Evolutionary conservation across 2,329 filamentous ascomycete genomes (phyloP).

Genomic region (Hyphodiscus sp.): DNA sequence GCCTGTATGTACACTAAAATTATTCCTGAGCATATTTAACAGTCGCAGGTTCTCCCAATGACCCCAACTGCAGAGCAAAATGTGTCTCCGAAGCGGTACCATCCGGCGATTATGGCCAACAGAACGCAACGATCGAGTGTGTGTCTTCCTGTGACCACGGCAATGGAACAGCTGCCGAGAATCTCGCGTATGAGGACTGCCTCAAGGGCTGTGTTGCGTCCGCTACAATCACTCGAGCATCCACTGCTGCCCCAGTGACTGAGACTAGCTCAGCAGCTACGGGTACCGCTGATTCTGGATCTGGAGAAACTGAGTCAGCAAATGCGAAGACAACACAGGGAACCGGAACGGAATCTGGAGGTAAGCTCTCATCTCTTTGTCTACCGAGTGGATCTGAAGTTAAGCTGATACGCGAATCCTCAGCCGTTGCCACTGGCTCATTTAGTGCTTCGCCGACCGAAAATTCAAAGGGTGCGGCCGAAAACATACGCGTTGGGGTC

Average conservation of each 20-base stretch:
- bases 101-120: neutral
- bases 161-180: constrained; percentile 13
- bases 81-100: constrained; percentile 4
- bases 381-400: neutral
- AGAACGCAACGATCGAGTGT: constrained; percentile 7
- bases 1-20: constrained; percentile 7
- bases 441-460: neutral
- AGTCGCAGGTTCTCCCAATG: constrained; percentile 3
- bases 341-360: neutral
- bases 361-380: neutral
- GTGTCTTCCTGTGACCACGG: constrained; percentile 11
- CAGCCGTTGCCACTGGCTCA: neutral
- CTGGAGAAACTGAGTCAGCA: neutral
- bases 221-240: neutral
- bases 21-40: neutral
- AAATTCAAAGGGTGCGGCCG: neutral
- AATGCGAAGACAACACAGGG: neutral
- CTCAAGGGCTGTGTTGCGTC: constrained; percentile 7
- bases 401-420: neutral
- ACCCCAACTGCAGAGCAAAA: constrained; percentile 4
- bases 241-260: neutral
- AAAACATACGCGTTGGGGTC: constrained; percentile 5
- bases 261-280: neutral
- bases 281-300: neutral
- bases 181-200: constrained; percentile 11